Conservation (phyloP, 75 land plant species). For the Adiantum capillusveneris region DNA sequence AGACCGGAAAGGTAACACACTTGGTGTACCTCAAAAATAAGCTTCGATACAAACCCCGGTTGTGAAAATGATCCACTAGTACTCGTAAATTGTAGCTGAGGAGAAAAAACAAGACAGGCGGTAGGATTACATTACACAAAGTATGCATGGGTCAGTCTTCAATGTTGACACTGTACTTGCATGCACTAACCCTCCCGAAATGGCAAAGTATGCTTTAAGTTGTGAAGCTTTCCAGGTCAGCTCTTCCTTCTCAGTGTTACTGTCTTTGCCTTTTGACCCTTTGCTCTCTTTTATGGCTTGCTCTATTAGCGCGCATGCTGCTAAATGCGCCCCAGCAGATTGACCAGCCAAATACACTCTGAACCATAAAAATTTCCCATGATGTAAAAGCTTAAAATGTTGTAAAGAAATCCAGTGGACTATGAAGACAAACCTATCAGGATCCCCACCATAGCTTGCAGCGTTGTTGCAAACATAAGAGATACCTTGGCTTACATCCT, state of each 20-base stretch:
- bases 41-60: conserved; percentile 65
- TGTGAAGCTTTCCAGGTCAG: conserved; percentile 79
- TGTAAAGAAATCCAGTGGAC: background rate
- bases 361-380: background rate
- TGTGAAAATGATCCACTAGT: conserved; percentile 83
- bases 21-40: conserved; percentile 68
- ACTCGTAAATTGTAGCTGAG: conserved; percentile 72
- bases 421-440: conserved; percentile 45
- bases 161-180: no score
- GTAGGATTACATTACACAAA: no score
- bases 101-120: no score
- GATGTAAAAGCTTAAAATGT: background rate
- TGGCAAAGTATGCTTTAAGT: conserved; percentile 77
- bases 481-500: conserved; percentile 77
- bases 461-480: conserved; percentile 72
- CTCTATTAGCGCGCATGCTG: conserved; percentile 69
- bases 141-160: background rate
- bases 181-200: conserved; percentile 79
- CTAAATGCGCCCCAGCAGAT: conserved; percentile 97
- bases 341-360: conserved; percentile 92
- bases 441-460: conserved; percentile 82
- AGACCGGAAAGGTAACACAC: background rate
- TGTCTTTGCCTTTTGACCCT: background rate
- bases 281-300: conserved; percentile 67
- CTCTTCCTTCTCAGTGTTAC: conserved; percentile 15